These are phyloP conservation scores for Picochlorum sp. DNA, from an alignment of 139 green algal species.

Conservation along the genomic window DNA sequence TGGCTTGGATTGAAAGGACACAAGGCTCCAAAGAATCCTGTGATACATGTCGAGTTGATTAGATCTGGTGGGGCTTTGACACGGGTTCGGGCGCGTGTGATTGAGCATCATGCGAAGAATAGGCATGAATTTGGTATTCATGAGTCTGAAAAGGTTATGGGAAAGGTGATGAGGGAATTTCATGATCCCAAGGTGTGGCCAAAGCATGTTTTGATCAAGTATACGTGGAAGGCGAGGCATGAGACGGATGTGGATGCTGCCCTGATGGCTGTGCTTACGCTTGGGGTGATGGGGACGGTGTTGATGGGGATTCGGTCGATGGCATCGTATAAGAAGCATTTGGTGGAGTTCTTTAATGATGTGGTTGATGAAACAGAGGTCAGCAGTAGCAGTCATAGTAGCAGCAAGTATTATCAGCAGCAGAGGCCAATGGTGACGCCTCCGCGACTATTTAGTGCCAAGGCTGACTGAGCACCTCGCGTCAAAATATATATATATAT, in stretches of 20 bases:
- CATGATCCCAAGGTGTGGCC: slow-evolving; percentile 57
- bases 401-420: not conserved
- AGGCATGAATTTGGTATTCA: slow-evolving; percentile 21
- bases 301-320: slow-evolving; percentile 17
- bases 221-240: slow-evolving; percentile 35
- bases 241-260: slow-evolving; percentile 48
- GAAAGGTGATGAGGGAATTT: slow-evolving; percentile 42
- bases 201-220: slow-evolving; percentile 62
- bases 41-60: slow-evolving; percentile 47
- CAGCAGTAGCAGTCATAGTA: not conserved
- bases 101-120: slow-evolving; percentile 30
- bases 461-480: no score
- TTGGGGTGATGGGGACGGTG: slow-evolving; percentile 6
- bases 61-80: slow-evolving; percentile 25
- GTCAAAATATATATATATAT: not conserved
- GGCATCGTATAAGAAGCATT: slow-evolving; percentile 18
- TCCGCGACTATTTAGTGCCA: no score
- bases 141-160: not conserved
- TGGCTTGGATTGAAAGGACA: slow-evolving; percentile 57
- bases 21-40: slow-evolving; percentile 32
- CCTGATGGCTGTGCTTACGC: slow-evolving; percentile 43
- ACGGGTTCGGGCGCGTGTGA: slow-evolving; percentile 16
- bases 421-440: not conserved
- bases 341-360: slow-evolving; percentile 23
- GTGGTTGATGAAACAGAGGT: slow-evolving; percentile 13